These are phyloP conservation scores for Trichophyton mentagrophytes DNA, from an alignment of 2,329 filamentous ascomycete genomes.

Conservation along the genomic window DNA sequence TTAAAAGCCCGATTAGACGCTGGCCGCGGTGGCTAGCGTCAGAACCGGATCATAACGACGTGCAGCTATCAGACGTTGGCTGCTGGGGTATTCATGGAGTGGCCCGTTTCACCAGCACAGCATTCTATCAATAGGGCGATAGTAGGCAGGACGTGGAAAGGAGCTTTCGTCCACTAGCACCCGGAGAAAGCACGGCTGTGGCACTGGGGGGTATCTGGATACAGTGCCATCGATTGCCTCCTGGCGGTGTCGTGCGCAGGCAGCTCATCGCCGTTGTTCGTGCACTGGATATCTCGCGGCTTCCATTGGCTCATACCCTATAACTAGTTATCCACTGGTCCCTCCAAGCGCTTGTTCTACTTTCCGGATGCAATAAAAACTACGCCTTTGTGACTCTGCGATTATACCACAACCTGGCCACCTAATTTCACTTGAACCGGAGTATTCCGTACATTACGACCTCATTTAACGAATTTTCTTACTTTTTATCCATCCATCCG, in stretches of 20 bases:
- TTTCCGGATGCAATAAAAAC: not conserved
- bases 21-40: not conserved
- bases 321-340: not conserved
- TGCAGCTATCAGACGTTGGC: not conserved
- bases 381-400: not conserved
- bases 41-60: not conserved
- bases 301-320: not conserved
- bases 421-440: not conserved
- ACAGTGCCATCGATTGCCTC: not conserved
- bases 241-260: not conserved
- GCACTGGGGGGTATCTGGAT: not conserved
- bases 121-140: not conserved
- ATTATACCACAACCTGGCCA: not conserved
- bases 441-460: not conserved
- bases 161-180: not conserved
- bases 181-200: not conserved
- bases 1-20: not conserved
- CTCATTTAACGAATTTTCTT: not conserved
- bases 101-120: not conserved
- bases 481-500: too few relatives aligned
- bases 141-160: not conserved
- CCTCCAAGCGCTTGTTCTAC: not conserved
- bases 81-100: not conserved
- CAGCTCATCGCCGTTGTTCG: not conserved
- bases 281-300: not conserved